Evolutionary conservation across 169 alveolate species (phyloP).

Genomic region (Eimeria sp.): DNA sequence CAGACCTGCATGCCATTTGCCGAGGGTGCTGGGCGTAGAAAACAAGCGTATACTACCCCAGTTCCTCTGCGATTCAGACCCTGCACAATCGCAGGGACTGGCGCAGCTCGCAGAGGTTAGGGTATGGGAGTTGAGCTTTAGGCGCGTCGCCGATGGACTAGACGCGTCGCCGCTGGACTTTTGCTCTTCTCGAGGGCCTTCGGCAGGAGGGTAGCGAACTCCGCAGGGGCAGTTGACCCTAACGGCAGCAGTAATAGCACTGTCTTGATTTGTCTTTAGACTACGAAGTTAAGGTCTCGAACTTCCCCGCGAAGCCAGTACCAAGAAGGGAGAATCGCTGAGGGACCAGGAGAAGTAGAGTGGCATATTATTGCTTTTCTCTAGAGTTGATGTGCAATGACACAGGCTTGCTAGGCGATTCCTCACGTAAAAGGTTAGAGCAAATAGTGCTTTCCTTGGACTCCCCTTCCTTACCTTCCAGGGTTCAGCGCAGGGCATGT

Average conservation of each 20-base stretch:
- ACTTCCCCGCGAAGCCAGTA: not conserved
- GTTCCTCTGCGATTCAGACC: not conserved
- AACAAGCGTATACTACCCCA: not conserved
- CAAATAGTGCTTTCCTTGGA: not conserved
- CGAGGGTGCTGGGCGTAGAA: conserved; percentile 22
- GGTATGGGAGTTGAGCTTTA: not conserved
- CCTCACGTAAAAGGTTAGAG: not conserved
- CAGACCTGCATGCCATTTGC: conserved; percentile 37
- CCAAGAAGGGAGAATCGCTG: not conserved
- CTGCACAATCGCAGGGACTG: not conserved
- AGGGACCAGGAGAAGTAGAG: not conserved
- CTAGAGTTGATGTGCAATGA: not conserved
- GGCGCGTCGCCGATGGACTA: not conserved
- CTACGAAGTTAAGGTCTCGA: not conserved
- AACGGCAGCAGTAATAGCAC: not conserved
- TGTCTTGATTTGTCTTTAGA: not conserved
- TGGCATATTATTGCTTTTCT: not conserved
- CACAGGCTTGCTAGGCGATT: not conserved
- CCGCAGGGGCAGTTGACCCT: not conserved
- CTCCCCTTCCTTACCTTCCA: not conserved
- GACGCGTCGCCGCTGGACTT: not conserved
- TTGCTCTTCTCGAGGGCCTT: not conserved
- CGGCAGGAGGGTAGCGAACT: not conserved
- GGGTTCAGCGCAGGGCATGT: not conserved
- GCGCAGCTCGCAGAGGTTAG: not conserved